These are phyloP conservation scores for Leucosporidium scottii DNA, from an alignment of 768 basidiomycete species.

Conservation along the genomic window DNA sequence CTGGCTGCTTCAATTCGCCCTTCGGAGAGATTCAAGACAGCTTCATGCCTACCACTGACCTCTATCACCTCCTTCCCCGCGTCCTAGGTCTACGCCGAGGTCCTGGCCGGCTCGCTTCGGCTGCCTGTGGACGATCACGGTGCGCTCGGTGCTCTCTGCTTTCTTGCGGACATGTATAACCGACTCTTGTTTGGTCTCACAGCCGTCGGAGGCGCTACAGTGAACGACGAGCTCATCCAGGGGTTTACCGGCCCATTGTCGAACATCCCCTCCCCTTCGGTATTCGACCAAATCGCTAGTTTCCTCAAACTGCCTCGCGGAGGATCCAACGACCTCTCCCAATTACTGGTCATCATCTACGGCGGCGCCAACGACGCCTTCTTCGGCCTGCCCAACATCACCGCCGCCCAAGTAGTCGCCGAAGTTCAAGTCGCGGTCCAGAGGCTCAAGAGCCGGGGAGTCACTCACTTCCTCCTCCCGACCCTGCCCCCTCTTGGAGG, in stretches of 20 bases:
- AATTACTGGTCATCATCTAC: constrained; percentile 6
- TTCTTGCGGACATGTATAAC: too few species aligned
- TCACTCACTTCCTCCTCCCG: constrained; percentile 9
- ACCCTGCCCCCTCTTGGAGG: background rate
- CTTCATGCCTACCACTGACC: too few species aligned
- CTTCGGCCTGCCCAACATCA: background rate
- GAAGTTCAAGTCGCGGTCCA: background rate
- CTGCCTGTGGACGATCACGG: background rate
- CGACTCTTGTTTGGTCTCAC: background rate
- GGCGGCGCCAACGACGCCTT: constrained; percentile 14
- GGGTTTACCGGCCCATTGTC: constrained; percentile 8
- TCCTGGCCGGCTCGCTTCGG: background rate
- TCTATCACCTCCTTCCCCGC: background rate
- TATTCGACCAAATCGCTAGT: constrained; percentile 6
- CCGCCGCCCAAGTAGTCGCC: background rate
- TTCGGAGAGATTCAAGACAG: too few species aligned
- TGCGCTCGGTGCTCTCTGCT: background rate
- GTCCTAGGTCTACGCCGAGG: constrained; percentile 4
- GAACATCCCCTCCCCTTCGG: constrained; percentile 5
- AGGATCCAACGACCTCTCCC: background rate
- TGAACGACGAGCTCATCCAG: constrained; percentile 1
- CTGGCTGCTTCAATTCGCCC: too few species aligned
- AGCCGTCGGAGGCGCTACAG: constrained; percentile 7
- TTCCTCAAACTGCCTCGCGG: background rate
- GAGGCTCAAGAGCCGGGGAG: background rate